These are phyloP conservation scores for Syncephalis plumigaleata DNA, from an alignment of 371 early-diverging fungal species.

Conservation along the genomic window DNA sequence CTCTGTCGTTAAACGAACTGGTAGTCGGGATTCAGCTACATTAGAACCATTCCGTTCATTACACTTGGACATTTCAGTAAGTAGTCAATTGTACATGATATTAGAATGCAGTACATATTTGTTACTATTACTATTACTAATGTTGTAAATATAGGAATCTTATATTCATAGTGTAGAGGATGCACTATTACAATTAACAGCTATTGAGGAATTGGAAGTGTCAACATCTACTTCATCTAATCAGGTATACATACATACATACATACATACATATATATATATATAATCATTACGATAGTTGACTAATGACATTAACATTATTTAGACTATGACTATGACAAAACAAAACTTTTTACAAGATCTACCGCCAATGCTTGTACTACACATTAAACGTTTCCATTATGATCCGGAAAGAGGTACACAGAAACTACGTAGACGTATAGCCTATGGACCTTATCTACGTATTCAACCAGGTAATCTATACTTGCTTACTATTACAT, in stretches of 20 bases:
- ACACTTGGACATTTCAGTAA: constrained; percentile 67
- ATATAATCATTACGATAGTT: too few relatives aligned
- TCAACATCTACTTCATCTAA: too few relatives aligned
- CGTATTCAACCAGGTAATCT: constrained; percentile 38
- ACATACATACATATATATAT: too few relatives aligned
- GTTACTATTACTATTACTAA: background rate
- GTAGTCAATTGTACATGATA: background rate
- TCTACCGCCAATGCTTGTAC: constrained; percentile 82
- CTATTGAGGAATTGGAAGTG: constrained; percentile 13
- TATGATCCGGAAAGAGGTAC: constrained; percentile 62
- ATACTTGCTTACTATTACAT: background rate
- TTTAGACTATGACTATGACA: constrained; percentile 32
- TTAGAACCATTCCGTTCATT: constrained; percentile 78
- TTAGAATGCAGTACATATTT: constrained; percentile 2
- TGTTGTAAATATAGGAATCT: constrained; percentile 26
- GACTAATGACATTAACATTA: too few relatives aligned
- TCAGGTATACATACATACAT: too few relatives aligned
- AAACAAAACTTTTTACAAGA: constrained; percentile 69
- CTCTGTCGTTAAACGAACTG: constrained; percentile 55
- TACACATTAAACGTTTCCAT: constrained; percentile 88
- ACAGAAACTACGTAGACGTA: constrained; percentile 71
- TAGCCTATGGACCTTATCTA: constrained; percentile 48
- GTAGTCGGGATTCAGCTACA: constrained; percentile 63
- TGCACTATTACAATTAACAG: constrained; percentile 57
- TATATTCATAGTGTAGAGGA: constrained; percentile 65